phyloP scores from a whole-genome alignment of 2,329 filamentous ascomycete genomes.

The Escovopsis sp. region DNA sequence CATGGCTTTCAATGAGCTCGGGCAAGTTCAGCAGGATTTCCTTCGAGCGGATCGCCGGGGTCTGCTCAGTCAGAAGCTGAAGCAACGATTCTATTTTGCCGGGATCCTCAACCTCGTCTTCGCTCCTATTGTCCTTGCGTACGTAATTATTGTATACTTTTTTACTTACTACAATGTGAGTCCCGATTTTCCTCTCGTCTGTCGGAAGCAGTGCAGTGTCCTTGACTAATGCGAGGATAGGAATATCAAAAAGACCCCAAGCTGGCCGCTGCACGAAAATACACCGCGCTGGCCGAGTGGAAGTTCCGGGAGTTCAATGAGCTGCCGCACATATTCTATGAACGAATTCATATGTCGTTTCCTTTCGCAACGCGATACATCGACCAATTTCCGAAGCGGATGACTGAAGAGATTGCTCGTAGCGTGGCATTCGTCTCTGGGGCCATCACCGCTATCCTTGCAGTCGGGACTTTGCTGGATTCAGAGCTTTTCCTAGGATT shows the following conservation, averaged over 20 bases:
- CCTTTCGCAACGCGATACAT: slow-evolving; percentile 86
- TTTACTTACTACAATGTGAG: slow-evolving; percentile 85
- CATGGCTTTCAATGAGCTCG: slow-evolving; percentile 81
- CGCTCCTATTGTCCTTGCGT: slow-evolving; percentile 75
- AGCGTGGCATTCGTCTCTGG: slow-evolving; percentile 82
- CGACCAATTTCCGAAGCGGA: slow-evolving; percentile 91
- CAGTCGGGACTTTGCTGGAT: slow-evolving; percentile 72
- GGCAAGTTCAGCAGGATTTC: slow-evolving; percentile 76
- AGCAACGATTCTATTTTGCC: slow-evolving; percentile 64
- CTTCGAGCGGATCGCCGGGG: slow-evolving; percentile 70
- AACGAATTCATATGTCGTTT: slow-evolving; percentile 85
- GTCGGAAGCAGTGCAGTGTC: too few relatives aligned
- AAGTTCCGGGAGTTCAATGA: slow-evolving; percentile 99
- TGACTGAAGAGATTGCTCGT: slow-evolving; percentile 70
- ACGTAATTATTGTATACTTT: slow-evolving; percentile 78
- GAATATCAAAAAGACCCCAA: slow-evolving; percentile 93
- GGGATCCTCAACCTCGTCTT: slow-evolving; percentile 77
- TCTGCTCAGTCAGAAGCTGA: slow-evolving; percentile 63
- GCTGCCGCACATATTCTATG: slow-evolving; percentile 78
- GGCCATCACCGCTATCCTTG: slow-evolving; percentile 72
- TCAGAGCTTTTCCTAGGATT: slow-evolving; percentile 84
- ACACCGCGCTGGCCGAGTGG: slow-evolving; percentile 90
- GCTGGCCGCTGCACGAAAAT: slow-evolving; percentile 66
- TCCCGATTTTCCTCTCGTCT: slow-evolving; percentile 1
- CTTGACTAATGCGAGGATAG: slow-evolving; percentile 22